These are phyloP conservation scores for Urtica urens DNA, from an alignment of 306 rosid genomes.

Conservation along the genomic window DNA sequence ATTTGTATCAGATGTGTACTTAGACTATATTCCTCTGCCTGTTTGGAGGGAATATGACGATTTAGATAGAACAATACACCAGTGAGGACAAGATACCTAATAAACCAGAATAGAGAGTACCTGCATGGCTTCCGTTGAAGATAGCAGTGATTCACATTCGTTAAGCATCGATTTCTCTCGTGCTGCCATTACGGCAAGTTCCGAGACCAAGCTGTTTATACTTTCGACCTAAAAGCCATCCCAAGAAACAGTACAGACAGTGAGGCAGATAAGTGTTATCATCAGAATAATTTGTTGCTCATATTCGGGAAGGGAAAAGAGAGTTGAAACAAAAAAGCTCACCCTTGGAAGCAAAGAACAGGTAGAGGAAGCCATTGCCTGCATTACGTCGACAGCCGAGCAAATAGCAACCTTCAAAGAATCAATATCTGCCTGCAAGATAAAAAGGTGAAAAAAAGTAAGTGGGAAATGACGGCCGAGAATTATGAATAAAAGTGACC, in stretches of 20 bases:
- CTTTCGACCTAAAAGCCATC: slow-evolving; percentile 50
- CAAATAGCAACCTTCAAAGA: slow-evolving; percentile 70
- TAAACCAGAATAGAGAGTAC: slow-evolving; percentile 16
- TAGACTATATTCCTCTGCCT: slow-evolving; percentile 87
- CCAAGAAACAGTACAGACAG: no score
- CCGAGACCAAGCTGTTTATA: slow-evolving; percentile 59
- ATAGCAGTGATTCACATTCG: slow-evolving; percentile 62
- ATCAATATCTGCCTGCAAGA: slow-evolving; percentile 71
- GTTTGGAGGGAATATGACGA: slow-evolving; percentile 9
- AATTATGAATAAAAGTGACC: no score
- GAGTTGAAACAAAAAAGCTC: slow-evolving; percentile 11
- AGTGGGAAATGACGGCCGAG: no score
- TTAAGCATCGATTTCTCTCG: slow-evolving; percentile 80
- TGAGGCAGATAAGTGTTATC: neutral
- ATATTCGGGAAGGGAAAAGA: neutral
- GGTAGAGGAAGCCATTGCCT: slow-evolving; percentile 75
- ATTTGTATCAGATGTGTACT: slow-evolving; percentile 63
- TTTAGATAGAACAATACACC: neutral
- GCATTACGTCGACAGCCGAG: slow-evolving; percentile 86
- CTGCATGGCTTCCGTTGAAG: slow-evolving; percentile 75
- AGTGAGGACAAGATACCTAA: neutral
- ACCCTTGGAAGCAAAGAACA: slow-evolving; percentile 71
- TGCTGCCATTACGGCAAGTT: slow-evolving; percentile 65
- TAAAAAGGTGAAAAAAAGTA: no score
- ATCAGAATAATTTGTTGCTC: no score